A percentile compares a stretch with the other conserved stretches of the same genome.
Conservation (phyloP, 2,329 filamentous ascomycete genomes). For the Ophiosphaerella narmari region DNA sequence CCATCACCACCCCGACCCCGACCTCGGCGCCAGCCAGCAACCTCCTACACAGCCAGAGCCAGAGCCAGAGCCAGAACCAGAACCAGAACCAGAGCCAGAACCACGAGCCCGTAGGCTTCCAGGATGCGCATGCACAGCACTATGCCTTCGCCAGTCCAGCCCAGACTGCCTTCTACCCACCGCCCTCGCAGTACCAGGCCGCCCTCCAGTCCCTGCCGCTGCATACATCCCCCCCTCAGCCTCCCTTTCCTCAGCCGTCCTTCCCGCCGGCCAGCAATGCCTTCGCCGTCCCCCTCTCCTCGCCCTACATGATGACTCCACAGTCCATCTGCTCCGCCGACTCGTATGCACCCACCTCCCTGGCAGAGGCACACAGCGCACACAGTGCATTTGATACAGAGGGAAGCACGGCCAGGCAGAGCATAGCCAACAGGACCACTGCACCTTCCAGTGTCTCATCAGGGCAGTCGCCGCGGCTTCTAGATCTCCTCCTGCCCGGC, state of each 20-base stretch:
- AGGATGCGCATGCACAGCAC: neutral
- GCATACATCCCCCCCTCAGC: conserved; percentile 15
- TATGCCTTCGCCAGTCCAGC: conserved; percentile 9
- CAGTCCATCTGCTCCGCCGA: conserved; percentile 36
- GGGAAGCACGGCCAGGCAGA: conserved; percentile 28
- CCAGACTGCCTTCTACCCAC: conserved; percentile 16
- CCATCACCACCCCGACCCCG: conserved; percentile 5
- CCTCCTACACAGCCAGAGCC: neutral
- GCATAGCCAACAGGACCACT: conserved; percentile 22
- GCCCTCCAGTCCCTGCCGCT: conserved; percentile 12
- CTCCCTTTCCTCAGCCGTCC: conserved; percentile 16
- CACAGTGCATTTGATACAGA: conserved; percentile 47
- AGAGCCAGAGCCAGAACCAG: too few relatives aligned
- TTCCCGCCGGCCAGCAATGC: conserved; percentile 9
- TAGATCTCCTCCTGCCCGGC: conserved; percentile 55
- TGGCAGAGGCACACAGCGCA: conserved; percentile 43
- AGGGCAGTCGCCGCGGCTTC: conserved; percentile 54
- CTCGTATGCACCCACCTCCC: conserved; percentile 40
- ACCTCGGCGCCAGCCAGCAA: conserved; percentile 7
- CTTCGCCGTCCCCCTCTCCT: conserved; percentile 20
- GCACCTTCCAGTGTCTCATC: conserved; percentile 46
- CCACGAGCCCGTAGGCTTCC: too few relatives aligned
- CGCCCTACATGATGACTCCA: conserved; percentile 29
- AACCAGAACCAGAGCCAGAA: too few relatives aligned
- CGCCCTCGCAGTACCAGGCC: conserved; percentile 13